Conservation (phyloP, 2,329 filamentous ascomycete genomes). For the Nannizziopsis arthrosporioides region DNA sequence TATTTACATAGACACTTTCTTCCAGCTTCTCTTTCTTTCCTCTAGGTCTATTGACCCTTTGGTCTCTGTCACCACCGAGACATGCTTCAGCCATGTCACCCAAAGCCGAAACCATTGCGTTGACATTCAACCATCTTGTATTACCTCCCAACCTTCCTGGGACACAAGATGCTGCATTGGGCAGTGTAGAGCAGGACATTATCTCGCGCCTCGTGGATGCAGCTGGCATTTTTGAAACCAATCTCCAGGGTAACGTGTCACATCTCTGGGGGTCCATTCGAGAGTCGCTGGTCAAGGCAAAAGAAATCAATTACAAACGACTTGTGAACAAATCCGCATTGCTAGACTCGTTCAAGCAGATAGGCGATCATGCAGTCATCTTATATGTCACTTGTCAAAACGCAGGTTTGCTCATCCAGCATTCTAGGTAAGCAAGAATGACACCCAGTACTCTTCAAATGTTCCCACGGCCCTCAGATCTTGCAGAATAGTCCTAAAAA, state of each 20-base stretch:
- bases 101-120: neutral
- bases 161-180: neutral
- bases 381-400: conserved; percentile 1
- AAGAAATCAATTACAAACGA: neutral
- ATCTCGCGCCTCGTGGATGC: neutral
- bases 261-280: neutral
- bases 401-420: conserved; percentile 2
- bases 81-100: too few relatives aligned
- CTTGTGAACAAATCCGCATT: conserved; percentile 1
- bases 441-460: too few relatives aligned
- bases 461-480: too few relatives aligned
- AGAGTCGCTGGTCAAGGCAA: neutral
- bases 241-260: neutral
- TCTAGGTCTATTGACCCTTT: too few relatives aligned
- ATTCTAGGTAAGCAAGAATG: neutral
- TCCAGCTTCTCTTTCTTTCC: too few relatives aligned
- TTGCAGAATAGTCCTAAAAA: too few relatives aligned
- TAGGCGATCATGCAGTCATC: conserved; percentile 1
- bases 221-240: neutral
- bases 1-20: too few relatives aligned
- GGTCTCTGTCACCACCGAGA: too few relatives aligned
- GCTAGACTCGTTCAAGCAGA: neutral
- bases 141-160: conserved; percentile 5
- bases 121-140: conserved; percentile 3
- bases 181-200: neutral